phyloP scores from a whole-genome alignment of 306 rosid species.

The Lathyrus tuberosus region DNA sequence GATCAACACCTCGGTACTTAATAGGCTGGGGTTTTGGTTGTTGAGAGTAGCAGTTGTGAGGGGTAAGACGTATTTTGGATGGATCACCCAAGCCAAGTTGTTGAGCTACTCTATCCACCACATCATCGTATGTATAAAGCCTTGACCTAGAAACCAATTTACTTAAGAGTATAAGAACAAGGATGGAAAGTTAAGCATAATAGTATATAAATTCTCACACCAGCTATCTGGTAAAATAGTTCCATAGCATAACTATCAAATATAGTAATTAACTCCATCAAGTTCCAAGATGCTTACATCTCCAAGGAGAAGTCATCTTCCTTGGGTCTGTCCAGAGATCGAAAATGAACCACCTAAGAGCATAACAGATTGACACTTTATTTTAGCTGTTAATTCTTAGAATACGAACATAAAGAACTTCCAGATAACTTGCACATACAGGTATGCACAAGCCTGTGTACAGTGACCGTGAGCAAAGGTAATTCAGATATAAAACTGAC shows the following conservation, averaged over 20 bases:
- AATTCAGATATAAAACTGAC: background rate
- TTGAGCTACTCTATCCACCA: constrained; percentile 77
- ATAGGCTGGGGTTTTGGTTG: constrained; percentile 89
- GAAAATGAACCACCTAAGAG: constrained; percentile 79
- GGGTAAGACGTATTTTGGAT: constrained; percentile 75
- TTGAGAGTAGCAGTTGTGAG: constrained; percentile 88
- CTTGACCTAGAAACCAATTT: constrained; percentile 63
- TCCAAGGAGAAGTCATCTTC: constrained; percentile 80
- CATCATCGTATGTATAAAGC: constrained; percentile 78
- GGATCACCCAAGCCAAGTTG: constrained; percentile 86
- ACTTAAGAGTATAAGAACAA: constrained; percentile 8
- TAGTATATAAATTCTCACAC: background rate
- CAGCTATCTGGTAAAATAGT: constrained; percentile 2
- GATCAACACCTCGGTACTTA: constrained; percentile 77
- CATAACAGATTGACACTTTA: constrained; percentile 29
- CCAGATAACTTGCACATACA: constrained; percentile 2
- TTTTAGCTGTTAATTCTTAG: constrained; percentile 28
- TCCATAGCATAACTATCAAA: background rate
- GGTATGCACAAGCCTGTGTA: background rate
- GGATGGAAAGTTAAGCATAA: constrained; percentile 28
- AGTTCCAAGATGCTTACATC: constrained; percentile 56
- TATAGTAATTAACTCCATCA: constrained; percentile 9
- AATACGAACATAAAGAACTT: constrained; percentile 22
- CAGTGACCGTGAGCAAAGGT: background rate
- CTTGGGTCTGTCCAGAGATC: constrained; percentile 80